Conservation (phyloP, 2,329 filamentous ascomycete species). For the Cytospora piceae region DNA sequence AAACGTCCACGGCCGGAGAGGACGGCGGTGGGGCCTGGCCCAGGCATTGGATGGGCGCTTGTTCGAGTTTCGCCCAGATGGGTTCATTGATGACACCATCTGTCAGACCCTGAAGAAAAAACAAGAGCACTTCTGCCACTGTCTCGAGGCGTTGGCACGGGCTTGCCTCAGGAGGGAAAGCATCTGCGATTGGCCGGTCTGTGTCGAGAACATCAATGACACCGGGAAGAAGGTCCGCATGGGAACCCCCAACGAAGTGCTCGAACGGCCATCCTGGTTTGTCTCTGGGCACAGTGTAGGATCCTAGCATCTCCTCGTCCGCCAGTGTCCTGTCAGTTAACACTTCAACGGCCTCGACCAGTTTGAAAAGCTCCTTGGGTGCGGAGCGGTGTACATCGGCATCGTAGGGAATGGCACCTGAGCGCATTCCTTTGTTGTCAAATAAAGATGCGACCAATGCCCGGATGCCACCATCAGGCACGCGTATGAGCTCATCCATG, state of each 20-base stretch:
- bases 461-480: conserved; percentile 81
- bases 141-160: conserved; percentile 74
- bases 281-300: conserved; percentile 54
- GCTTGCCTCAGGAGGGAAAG: conserved; percentile 65
- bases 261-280: conserved; percentile 63
- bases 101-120: conserved; percentile 74
- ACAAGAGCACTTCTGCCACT: conserved; percentile 69
- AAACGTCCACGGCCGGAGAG: conserved; percentile 26
- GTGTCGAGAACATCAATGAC: conserved; percentile 73
- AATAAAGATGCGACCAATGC: conserved; percentile 44
- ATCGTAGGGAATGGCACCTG: conserved; percentile 57
- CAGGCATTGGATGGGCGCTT: conserved; percentile 42
- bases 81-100: conserved; percentile 77
- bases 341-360: conserved; percentile 77
- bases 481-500: conserved; percentile 83
- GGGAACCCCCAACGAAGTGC: conserved; percentile 17
- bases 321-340: conserved; percentile 61
- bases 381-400: conserved; percentile 74
- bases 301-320: conserved; percentile 65
- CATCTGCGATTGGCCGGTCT: conserved; percentile 63
- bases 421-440: conserved; percentile 38
- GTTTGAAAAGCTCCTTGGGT: conserved; percentile 83
- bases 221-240: conserved; percentile 13
- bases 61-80: conserved; percentile 72
- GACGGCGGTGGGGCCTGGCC: conserved; percentile 41